These are phyloP conservation scores for Mycena polygramma DNA, from an alignment of 768 basidiomycete genomes.

Conservation along the genomic window DNA sequence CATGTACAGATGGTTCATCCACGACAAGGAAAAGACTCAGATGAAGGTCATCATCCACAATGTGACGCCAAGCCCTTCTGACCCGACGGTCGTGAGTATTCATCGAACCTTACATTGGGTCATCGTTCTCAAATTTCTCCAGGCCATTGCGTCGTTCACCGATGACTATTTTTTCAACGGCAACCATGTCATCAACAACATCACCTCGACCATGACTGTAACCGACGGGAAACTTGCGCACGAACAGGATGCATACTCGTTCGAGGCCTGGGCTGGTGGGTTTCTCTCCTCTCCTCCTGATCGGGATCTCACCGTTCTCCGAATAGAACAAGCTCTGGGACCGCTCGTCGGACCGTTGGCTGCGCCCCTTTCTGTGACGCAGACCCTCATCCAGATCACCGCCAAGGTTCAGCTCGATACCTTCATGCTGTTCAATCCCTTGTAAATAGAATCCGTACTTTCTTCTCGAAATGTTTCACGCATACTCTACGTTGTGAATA, in stretches of 20 bases:
- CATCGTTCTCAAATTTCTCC: background rate
- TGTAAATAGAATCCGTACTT: background rate
- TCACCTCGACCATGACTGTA: slow-evolving; percentile 20
- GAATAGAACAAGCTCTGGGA: slow-evolving; percentile 20
- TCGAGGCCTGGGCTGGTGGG: slow-evolving; percentile 22
- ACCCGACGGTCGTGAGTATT: slow-evolving; percentile 4
- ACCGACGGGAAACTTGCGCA: slow-evolving; percentile 2
- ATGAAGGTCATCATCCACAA: slow-evolving; percentile 29
- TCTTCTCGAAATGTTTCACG: background rate
- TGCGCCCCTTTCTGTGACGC: slow-evolving; percentile 7
- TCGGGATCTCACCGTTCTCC: background rate
- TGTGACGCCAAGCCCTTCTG: slow-evolving; percentile 13
- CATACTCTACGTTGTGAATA: background rate
- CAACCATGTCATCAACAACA: slow-evolving; percentile 25
- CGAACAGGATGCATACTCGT: slow-evolving; percentile 23
- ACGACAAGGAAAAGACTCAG: slow-evolving; percentile 19
- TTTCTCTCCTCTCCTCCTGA: background rate
- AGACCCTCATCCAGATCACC: slow-evolving; percentile 10
- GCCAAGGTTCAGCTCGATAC: slow-evolving; percentile 14
- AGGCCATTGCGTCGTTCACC: slow-evolving; percentile 26
- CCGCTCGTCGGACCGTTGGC: slow-evolving; percentile 16
- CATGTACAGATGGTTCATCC: slow-evolving; percentile 28
- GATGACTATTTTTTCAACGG: slow-evolving; percentile 27
- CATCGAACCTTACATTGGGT: background rate
- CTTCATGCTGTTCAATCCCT: slow-evolving; percentile 26